Conservation (phyloP, 768 basidiomycete genomes). For the Termitomyces eurrhizus region DNA sequence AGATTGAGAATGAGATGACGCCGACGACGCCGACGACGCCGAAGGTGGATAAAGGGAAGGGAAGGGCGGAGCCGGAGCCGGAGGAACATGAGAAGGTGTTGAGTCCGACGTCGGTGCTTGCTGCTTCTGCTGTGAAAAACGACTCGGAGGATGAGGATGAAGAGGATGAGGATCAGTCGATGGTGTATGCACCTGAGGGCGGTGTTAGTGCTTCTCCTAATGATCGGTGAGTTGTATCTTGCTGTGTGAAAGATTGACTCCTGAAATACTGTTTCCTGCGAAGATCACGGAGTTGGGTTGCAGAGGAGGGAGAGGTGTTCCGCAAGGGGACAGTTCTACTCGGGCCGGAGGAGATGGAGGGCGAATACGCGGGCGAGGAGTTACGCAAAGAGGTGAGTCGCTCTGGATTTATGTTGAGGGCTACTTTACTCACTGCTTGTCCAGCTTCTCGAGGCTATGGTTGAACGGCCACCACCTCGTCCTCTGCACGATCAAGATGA, state of each 20-base stretch:
- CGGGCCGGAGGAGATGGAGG: constrained; percentile 84
- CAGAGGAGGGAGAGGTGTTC: constrained; percentile 96
- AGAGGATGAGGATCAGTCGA: constrained; percentile 35
- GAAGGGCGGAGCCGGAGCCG: constrained; percentile 62
- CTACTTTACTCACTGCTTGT: neutral
- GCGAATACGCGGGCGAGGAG: constrained; percentile 86
- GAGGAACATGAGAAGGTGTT: constrained; percentile 68
- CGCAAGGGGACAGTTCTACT: constrained; percentile 81
- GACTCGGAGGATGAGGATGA: constrained; percentile 30
- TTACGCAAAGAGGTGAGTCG: constrained; percentile 68
- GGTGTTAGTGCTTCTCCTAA: constrained; percentile 33
- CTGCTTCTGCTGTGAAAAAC: constrained; percentile 41
- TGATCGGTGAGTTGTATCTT: constrained; percentile 41
- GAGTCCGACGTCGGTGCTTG: constrained; percentile 55
- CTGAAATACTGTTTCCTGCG: neutral
- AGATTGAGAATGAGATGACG: constrained; percentile 26
- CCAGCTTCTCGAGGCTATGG: constrained; percentile 81
- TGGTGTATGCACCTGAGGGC: constrained; percentile 28
- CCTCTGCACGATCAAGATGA: constrained; percentile 63
- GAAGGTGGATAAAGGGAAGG: constrained; percentile 76
- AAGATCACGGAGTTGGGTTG: constrained; percentile 79
- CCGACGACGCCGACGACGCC: constrained; percentile 65
- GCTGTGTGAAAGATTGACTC: neutral
- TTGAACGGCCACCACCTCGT: constrained; percentile 79
- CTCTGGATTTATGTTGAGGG: constrained; percentile 1